Conservation (phyloP, 2,329 filamentous ascomycete species). For the Lasiodiplodia gonubiensis region DNA sequence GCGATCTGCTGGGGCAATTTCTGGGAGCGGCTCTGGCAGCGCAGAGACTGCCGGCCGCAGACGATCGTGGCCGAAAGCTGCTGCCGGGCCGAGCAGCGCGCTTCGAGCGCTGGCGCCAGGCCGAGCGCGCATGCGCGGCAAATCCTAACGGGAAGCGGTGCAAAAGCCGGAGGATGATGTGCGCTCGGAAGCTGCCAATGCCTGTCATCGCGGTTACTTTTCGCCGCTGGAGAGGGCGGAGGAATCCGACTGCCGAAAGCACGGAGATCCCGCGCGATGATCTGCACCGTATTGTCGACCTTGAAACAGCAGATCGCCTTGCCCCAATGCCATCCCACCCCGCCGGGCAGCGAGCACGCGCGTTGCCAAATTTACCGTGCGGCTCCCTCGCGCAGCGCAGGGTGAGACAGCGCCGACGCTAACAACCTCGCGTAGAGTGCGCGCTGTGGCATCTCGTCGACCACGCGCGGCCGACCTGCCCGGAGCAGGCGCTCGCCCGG, state of each 20-base stretch:
- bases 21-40: conserved; percentile 7
- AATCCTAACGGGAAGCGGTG: conserved; percentile 22
- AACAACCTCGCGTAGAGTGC: conserved; percentile 16
- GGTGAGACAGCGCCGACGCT: conserved; percentile 24
- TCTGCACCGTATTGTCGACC: conserved; percentile 15
- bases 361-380: conserved; percentile 10
- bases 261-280: conserved; percentile 22
- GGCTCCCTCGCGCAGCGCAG: conserved; percentile 16
- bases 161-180: conserved; percentile 24
- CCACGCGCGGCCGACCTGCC: conserved; percentile 15
- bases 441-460: background rate
- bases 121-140: conserved; percentile 19
- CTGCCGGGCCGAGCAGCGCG: conserved; percentile 13
- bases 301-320: conserved; percentile 16
- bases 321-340: conserved; percentile 14
- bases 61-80: conserved; percentile 14
- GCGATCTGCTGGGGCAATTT: conserved; percentile 15
- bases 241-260: conserved; percentile 22
- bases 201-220: background rate
- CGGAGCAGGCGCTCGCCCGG: background rate
- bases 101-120: background rate
- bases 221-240: conserved; percentile 16
- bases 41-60: conserved; percentile 8
- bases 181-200: conserved; percentile 21
- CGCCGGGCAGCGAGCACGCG: conserved; percentile 10